Percentiles rank a stretch among this genome's conserved stretches.
Conservation (phyloP, 2,329 filamentous ascomycete genomes). For the Venturia carpophila region DNA sequence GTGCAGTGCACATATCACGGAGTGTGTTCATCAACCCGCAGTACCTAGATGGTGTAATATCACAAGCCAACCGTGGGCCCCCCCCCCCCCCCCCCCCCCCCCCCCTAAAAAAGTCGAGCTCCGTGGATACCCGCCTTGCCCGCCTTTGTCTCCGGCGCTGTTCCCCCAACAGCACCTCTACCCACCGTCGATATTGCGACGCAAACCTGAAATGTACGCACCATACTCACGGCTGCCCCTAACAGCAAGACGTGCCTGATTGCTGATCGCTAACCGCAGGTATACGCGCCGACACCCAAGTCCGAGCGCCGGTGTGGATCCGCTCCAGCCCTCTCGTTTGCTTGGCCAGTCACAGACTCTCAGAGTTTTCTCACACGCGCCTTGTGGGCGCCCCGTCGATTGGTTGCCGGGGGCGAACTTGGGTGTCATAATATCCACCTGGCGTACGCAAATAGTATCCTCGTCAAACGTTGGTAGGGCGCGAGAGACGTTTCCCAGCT, state of each 20-base stretch:
- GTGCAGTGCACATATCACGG: conserved; percentile 4
- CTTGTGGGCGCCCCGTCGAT: background rate
- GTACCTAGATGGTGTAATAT: background rate
- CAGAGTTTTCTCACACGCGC: background rate
- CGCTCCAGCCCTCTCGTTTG: background rate
- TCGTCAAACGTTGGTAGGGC: background rate
- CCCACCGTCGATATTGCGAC: background rate
- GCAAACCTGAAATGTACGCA: background rate
- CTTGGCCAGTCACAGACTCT: conserved; percentile 4
- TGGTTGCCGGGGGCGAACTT: background rate
- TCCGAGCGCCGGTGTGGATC: conserved; percentile 1
- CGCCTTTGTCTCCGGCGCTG: background rate
- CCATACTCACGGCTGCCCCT: conserved; percentile 1
- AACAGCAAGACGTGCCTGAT: background rate
- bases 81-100: too few species aligned
- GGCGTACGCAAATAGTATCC: background rate
- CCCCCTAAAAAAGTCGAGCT: background rate
- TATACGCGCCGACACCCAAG: background rate
- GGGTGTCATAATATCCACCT: conserved; percentile 8
- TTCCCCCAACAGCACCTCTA: background rate
- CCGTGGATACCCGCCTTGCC: background rate
- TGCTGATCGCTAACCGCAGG: background rate
- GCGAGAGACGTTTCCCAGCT: background rate
- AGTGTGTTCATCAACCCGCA: background rate
- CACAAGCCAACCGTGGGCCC: background rate